Evolutionary conservation across 1,284 basidiomycete genomes (phyloP).

Genomic region (Tilletia walkeri): DNA sequence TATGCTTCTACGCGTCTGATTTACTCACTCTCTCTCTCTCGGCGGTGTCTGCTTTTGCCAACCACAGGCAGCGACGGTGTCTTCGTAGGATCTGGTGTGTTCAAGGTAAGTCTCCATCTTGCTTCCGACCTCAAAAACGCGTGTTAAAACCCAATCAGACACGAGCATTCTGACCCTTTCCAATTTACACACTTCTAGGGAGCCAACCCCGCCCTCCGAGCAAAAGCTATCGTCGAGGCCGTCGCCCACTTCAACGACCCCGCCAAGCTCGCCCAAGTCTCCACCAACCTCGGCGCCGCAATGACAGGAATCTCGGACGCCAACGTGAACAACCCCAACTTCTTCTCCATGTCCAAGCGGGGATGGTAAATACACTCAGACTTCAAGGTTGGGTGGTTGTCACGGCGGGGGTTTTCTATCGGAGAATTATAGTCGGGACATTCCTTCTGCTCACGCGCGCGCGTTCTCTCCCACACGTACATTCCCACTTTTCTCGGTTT

Average conservation of each 20-base stretch:
- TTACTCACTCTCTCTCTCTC: background rate
- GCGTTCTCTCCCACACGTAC: too few relatives aligned
- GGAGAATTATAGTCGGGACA: too few relatives aligned
- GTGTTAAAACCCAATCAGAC: background rate
- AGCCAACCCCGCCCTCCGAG: constrained; percentile 87
- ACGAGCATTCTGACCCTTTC: background rate
- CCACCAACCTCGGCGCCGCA: constrained; percentile 81
- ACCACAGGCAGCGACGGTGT: constrained; percentile 76
- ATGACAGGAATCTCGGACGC: constrained; percentile 75
- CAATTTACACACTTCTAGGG: constrained; percentile 58
- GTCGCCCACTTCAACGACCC: constrained; percentile 77
- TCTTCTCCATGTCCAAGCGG: constrained; percentile 47
- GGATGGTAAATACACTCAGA: constrained; percentile 41
- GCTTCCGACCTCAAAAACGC: constrained; percentile 65
- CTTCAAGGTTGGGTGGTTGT: background rate
- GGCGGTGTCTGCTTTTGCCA: background rate
- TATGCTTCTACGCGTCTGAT: background rate
- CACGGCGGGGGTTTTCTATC: too few relatives aligned
- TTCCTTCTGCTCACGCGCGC: too few relatives aligned
- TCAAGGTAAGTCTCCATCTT: constrained; percentile 53
- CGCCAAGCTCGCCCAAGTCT: constrained; percentile 64
- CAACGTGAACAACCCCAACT: constrained; percentile 63
- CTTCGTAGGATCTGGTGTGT: constrained; percentile 58
- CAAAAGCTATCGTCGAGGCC: constrained; percentile 94
- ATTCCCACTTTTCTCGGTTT: too few relatives aligned